phyloP scores from a whole-genome alignment of 345 rosid genomes.

The Stellera chamaejasme region DNA sequence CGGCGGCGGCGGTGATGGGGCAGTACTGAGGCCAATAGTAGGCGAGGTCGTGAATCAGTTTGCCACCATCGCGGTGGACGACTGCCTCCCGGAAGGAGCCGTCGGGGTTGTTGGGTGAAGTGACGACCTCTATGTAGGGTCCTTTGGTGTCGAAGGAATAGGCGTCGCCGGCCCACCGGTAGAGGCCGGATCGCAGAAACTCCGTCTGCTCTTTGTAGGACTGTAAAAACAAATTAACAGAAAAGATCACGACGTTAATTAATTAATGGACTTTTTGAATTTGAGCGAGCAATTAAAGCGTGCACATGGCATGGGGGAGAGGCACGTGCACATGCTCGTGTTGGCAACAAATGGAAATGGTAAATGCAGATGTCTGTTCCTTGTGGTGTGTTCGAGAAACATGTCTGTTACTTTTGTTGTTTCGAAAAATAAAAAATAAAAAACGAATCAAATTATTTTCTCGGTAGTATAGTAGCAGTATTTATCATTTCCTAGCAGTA shows the following conservation, averaged over 20 bases:
- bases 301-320: not conserved
- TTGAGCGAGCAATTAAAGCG: no score
- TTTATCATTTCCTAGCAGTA: no score
- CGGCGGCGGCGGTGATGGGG: conserved; percentile 51
- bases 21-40: conserved; percentile 93
- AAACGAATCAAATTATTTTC: not conserved
- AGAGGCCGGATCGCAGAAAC: conserved; percentile 49
- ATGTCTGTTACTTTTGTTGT: conserved; percentile 36
- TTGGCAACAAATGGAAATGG: conserved; percentile 21
- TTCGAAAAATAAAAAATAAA: no score
- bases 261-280: no score
- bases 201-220: conserved; percentile 49
- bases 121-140: conserved; percentile 61
- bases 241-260: no score
- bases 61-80: conserved; percentile 52
- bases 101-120: conserved; percentile 85
- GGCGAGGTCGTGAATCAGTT: conserved; percentile 69
- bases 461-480: not conserved
- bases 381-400: conserved; percentile 35
- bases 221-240: conserved; percentile 23
- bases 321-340: conserved; percentile 52
- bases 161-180: conserved; percentile 89
- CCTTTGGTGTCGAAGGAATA: conserved; percentile 41
- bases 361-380: conserved; percentile 22
- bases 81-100: conserved; percentile 60